These are phyloP conservation scores for Suhomyces maxii DNA, from an alignment of 1,139 yeast species.

Conservation along the genomic window DNA sequence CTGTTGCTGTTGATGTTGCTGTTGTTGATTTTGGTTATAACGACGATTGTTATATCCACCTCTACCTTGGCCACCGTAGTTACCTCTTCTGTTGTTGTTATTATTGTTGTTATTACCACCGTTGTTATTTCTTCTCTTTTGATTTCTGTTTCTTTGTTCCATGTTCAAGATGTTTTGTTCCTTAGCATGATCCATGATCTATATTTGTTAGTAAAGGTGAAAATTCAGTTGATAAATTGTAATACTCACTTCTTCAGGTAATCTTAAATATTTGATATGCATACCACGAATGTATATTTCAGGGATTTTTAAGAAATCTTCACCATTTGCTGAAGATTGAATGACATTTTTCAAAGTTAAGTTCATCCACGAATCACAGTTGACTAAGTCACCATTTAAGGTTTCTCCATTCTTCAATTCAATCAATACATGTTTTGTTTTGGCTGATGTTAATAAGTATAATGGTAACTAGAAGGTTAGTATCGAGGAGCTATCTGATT, in stretches of 20 bases:
- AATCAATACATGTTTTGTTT: slow-evolving; percentile 82
- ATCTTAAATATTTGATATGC: slow-evolving; percentile 53
- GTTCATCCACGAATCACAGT: slow-evolving; percentile 97
- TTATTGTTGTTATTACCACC: slow-evolving; percentile 10
- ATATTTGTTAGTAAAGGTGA: slow-evolving; percentile 28
- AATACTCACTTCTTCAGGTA: slow-evolving; percentile 39
- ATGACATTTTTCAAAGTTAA: slow-evolving; percentile 78
- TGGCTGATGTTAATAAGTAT: slow-evolving; percentile 85
- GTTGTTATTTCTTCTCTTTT: slow-evolving; percentile 38
- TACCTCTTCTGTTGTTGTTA: slow-evolving; percentile 13
- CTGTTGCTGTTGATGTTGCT: no score
- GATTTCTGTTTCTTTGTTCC: slow-evolving; percentile 53
- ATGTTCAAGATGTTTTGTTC: slow-evolving; percentile 58
- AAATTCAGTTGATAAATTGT: no score
- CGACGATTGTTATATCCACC: slow-evolving; percentile 15
- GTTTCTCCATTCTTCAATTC: slow-evolving; percentile 94
- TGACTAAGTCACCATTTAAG: slow-evolving; percentile 77
- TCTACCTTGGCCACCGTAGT: slow-evolving; percentile 12
- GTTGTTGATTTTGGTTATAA: slow-evolving; percentile 5
- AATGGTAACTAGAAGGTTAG: slow-evolving; percentile 68
- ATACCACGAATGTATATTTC: slow-evolving; percentile 87
- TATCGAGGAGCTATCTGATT: slow-evolving; percentile 4
- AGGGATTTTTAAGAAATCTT: slow-evolving; percentile 62
- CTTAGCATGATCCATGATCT: slow-evolving; percentile 80
- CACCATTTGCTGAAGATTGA: slow-evolving; percentile 71